phyloP scores from a whole-genome alignment of 805 yeast genomes.

The Lipomyces lipofer region DNA sequence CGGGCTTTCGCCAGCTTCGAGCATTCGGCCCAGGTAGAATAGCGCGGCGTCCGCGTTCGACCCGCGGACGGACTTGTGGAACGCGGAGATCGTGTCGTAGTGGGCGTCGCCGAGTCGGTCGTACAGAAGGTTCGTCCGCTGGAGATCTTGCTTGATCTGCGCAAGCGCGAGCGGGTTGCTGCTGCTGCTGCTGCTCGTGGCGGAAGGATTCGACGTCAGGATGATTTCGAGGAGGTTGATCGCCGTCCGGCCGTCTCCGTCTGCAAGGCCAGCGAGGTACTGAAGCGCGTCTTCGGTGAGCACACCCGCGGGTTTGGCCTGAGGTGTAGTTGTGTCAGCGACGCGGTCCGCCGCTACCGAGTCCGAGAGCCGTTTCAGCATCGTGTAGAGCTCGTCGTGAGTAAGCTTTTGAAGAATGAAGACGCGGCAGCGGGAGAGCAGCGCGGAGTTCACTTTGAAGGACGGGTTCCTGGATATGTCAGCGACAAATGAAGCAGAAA shows the following conservation, averaged over 20 bases:
- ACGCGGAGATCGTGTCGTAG: constrained; percentile 93
- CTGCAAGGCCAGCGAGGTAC: constrained; percentile 69
- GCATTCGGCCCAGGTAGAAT: constrained; percentile 83
- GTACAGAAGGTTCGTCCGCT: constrained; percentile 58
- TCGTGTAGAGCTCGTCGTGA: constrained; percentile 50
- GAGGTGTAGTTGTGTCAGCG: neutral
- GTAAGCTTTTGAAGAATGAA: constrained; percentile 63
- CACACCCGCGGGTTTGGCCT: constrained; percentile 9
- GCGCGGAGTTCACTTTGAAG: constrained; percentile 75
- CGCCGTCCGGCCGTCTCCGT: constrained; percentile 88
- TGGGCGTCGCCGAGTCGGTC: constrained; percentile 90
- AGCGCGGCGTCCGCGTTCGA: constrained; percentile 86
- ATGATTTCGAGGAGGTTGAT: constrained; percentile 72
- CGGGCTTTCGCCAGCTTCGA: constrained; percentile 93
- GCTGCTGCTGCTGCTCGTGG: too few relatives aligned
- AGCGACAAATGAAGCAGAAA: constrained; percentile 1
- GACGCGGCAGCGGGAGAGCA: constrained; percentile 80
- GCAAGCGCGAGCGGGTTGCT: constrained; percentile 38
- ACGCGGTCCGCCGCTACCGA: constrained; percentile 5
- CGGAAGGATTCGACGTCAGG: constrained; percentile 37
- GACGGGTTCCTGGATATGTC: constrained; percentile 58
- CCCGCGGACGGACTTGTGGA: constrained; percentile 91
- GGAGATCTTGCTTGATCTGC: constrained; percentile 6
- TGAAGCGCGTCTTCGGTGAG: constrained; percentile 60
- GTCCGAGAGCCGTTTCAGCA: constrained; percentile 51